Percentiles rank a stretch among this genome's conserved stretches.
Evolutionary conservation across 768 basidiomycete genomes (phyloP).

Genomic region (Paxillus rubicundulus): DNA sequence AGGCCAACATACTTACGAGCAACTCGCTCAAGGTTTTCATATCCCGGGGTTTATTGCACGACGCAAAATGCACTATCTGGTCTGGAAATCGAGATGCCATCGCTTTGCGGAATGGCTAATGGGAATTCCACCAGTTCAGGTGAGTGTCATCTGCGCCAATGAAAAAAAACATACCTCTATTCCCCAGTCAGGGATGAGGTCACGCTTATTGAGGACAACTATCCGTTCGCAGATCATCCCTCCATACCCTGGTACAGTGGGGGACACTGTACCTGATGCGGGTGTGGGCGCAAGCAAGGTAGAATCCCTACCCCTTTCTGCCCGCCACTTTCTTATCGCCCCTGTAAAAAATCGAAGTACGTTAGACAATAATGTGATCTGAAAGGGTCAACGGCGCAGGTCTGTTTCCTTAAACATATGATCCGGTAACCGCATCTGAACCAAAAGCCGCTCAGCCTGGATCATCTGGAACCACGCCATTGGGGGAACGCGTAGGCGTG

Average conservation of each 20-base stretch:
- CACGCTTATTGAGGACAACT: conserved; percentile 90
- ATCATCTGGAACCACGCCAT: conserved; percentile 14
- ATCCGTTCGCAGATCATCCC: conserved; percentile 69
- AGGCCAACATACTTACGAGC: conserved; percentile 65
- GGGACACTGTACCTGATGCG: conserved; percentile 24
- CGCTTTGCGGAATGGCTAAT: conserved; percentile 69
- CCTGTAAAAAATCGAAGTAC: conserved; percentile 36
- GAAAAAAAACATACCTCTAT: conserved; percentile 56
- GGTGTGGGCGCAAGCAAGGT: conserved; percentile 40
- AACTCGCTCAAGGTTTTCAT: conserved; percentile 61
- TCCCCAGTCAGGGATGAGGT: conserved; percentile 87
- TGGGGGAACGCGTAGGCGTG: conserved; percentile 17
- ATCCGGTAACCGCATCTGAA: too few species aligned
- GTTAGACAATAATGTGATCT: conserved; percentile 18
- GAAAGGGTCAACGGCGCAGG: conserved; percentile 9
- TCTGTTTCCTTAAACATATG: conserved; percentile 8
- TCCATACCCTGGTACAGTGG: conserved; percentile 21
- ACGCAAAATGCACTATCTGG: conserved; percentile 68
- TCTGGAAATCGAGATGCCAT: conserved; percentile 71
- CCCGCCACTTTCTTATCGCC: conserved; percentile 64
- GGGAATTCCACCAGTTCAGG: conserved; percentile 11
- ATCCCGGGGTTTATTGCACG: conserved; percentile 65
- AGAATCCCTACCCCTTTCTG: conserved; percentile 60
- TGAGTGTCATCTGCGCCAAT: not conserved
- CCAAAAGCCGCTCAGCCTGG: too few species aligned